Evolutionary conservation across 768 basidiomycete species (phyloP).

Genomic region (Suillus subalutaceus): DNA sequence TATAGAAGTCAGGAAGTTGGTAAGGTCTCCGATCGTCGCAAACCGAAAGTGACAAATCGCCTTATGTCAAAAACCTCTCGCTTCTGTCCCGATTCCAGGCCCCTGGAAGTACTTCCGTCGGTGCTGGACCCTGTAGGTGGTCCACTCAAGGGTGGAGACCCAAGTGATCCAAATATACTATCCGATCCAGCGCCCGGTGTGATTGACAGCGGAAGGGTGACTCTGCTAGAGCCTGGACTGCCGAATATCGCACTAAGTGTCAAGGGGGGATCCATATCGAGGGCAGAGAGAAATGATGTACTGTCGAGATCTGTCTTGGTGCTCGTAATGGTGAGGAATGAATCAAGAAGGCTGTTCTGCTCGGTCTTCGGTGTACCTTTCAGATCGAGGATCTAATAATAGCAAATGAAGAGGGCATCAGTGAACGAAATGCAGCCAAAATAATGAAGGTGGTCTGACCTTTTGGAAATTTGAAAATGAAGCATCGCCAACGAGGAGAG

Average conservation of each 20-base stretch:
- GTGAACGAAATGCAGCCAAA: constrained; percentile 17
- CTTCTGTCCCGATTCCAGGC: constrained; percentile 49
- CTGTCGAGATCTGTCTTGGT: constrained; percentile 86
- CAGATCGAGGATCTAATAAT: constrained; percentile 81
- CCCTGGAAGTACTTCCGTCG: constrained; percentile 38
- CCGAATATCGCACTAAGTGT: constrained; percentile 53
- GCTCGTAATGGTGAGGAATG: constrained; percentile 91
- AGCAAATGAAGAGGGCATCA: neutral
- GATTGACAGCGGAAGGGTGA: constrained; percentile 51
- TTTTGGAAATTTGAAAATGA: constrained; percentile 99
- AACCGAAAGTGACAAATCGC: constrained; percentile 87
- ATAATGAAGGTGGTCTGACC: constrained; percentile 42
- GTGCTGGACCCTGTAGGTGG: constrained; percentile 64
- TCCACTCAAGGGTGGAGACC: constrained; percentile 64
- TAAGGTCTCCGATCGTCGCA: constrained; percentile 49
- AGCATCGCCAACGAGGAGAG: constrained; percentile 89
- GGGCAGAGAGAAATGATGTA: constrained; percentile 88
- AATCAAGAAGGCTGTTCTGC: constrained; percentile 89
- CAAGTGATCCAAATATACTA: constrained; percentile 58
- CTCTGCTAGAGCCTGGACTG: constrained; percentile 67
- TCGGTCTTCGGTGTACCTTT: constrained; percentile 88
- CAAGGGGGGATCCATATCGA: constrained; percentile 92
- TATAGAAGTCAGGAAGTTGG: neutral
- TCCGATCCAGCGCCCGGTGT: constrained; percentile 43
- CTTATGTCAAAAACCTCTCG: constrained; percentile 87